Conservation (phyloP, 2,329 filamentous ascomycete species). For the Esteya vermicola region DNA sequence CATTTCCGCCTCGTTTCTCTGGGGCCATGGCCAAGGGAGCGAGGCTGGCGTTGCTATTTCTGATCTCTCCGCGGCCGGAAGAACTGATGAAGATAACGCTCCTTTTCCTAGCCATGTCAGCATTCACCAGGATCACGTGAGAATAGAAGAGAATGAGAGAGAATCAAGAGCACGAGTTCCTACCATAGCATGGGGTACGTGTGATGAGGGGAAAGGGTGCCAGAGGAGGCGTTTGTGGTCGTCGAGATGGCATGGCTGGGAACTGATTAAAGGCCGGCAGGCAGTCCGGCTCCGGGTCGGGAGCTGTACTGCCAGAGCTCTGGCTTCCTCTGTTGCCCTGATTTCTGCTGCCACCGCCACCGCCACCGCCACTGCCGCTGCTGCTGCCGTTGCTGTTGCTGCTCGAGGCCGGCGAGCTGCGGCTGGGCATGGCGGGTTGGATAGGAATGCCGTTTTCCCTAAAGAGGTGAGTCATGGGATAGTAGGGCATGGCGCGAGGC, state of each 20-base stretch:
- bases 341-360: too few relatives aligned
- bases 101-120: too few relatives aligned
- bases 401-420: slow-evolving; percentile 6
- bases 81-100: too few relatives aligned
- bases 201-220: too few relatives aligned
- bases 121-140: too few relatives aligned
- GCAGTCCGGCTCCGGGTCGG: background rate
- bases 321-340: too few relatives aligned
- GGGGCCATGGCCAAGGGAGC: slow-evolving; percentile 25
- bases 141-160: too few relatives aligned
- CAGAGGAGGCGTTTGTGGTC: background rate
- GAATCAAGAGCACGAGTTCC: too few relatives aligned
- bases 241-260: background rate
- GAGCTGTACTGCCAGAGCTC: too few relatives aligned
- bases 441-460: background rate
- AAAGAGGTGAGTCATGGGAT: background rate
- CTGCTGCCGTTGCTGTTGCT: slow-evolving; percentile 2
- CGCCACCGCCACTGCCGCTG: background rate
- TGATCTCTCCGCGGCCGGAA: background rate
- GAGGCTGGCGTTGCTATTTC: too few relatives aligned
- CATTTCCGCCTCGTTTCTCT: slow-evolving; percentile 23
- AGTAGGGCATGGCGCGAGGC: background rate
- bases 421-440: background rate
- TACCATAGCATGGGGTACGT: too few relatives aligned
- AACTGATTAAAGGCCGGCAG: background rate